These are phyloP conservation scores for Agrocybe chaxingu DNA, from an alignment of 768 basidiomycete genomes.

Conservation along the genomic window DNA sequence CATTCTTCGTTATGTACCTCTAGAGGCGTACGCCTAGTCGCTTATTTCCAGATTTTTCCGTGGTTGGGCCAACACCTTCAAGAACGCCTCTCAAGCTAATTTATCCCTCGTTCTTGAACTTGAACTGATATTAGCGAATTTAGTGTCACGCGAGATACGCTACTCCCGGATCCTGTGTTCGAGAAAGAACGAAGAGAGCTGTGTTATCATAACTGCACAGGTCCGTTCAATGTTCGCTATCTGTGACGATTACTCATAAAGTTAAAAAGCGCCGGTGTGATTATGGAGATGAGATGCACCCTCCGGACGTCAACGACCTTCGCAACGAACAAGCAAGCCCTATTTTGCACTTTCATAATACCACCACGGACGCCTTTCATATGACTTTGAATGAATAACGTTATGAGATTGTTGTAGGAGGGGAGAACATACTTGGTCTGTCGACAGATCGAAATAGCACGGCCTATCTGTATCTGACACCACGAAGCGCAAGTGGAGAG, in stretches of 20 bases:
- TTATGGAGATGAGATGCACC: conserved; percentile 11
- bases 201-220: conserved; percentile 16
- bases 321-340: conserved; percentile 46
- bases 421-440: conserved; percentile 31
- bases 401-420: background rate
- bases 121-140: no score
- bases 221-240: conserved; percentile 33
- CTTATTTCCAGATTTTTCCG: no score
- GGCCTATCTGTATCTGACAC: conserved; percentile 45
- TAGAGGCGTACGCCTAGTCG: no score
- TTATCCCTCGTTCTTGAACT: no score
- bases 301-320: conserved; percentile 53
- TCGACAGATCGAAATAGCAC: conserved; percentile 51
- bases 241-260: conserved; percentile 8
- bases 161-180: no score
- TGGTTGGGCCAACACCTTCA: no score
- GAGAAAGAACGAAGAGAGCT: no score
- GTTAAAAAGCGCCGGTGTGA: background rate
- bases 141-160: no score
- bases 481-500: conserved; percentile 34
- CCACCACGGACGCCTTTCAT: conserved; percentile 21
- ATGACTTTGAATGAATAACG: conserved; percentile 15
- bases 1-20: no score
- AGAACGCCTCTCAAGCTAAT: no score
- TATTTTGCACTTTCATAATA: conserved; percentile 28